Conservation (phyloP, 306 rosid genomes). For the Carpinus viminea region DNA sequence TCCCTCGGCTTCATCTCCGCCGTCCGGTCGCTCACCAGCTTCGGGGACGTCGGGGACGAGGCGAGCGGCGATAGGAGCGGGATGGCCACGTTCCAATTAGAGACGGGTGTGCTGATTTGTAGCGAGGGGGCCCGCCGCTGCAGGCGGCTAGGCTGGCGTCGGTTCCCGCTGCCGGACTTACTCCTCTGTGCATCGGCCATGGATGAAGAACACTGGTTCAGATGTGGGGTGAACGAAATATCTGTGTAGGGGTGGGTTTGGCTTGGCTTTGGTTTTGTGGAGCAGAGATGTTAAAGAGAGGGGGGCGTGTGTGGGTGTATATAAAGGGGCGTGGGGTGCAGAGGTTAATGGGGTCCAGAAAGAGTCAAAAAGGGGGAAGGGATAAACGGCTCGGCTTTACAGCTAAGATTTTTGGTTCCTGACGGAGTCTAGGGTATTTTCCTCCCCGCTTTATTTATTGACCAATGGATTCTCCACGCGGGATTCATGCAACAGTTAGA, state of each 20-base stretch:
- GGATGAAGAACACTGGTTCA: neutral
- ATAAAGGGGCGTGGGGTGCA: conserved; percentile 23
- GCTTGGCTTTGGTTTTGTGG: neutral
- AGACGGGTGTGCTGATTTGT: conserved; percentile 47
- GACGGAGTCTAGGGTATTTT: neutral
- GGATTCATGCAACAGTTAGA: neutral
- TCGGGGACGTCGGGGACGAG: conserved; percentile 55
- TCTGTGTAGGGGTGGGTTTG: neutral
- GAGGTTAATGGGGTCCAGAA: conserved; percentile 24
- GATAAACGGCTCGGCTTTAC: conserved; percentile 26
- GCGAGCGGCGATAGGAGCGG: conserved; percentile 80
- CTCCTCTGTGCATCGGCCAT: conserved; percentile 58
- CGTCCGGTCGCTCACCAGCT: conserved; percentile 17
- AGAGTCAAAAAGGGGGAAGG: neutral
- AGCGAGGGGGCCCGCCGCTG: conserved; percentile 83
- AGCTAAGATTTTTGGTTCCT: neutral
- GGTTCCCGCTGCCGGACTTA: conserved; percentile 10
- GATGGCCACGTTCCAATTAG: conserved; percentile 87
- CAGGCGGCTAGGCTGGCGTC: conserved; percentile 59
- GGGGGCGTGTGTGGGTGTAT: conserved; percentile 3
- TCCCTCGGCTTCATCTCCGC: conserved; percentile 33
- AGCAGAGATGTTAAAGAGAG: neutral
- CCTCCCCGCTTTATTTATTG: neutral
- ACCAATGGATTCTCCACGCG: neutral
- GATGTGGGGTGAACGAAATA: neutral